A percentile compares a stretch with the other conserved stretches of the same genome.
phyloP scores from a whole-genome alignment of 1,139 yeast species.

The Debaryomyces singareniensis region DNA sequence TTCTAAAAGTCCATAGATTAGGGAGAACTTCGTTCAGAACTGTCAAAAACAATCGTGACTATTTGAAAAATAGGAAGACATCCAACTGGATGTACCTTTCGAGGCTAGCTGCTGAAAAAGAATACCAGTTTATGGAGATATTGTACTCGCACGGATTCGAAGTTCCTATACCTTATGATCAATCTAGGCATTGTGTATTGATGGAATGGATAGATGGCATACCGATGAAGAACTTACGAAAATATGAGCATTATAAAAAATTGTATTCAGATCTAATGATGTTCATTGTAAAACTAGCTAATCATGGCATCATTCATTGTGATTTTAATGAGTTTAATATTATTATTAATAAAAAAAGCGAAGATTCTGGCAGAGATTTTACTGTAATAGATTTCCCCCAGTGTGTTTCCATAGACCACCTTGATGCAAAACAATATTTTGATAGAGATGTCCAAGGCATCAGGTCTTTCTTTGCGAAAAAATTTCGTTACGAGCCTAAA shows the following conservation, averaged over 20 bases:
- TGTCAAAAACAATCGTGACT: constrained; percentile 90
- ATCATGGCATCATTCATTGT: constrained; percentile 90
- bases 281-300: constrained; percentile 77
- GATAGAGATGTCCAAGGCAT: constrained; percentile 91
- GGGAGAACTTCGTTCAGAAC: constrained; percentile 93
- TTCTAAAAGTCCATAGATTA: constrained; percentile 82
- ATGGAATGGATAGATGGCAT: constrained; percentile 89
- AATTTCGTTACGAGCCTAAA: constrained; percentile 66
- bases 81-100: constrained; percentile 92
- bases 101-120: constrained; percentile 85
- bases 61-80: constrained; percentile 60
- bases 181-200: constrained; percentile 84
- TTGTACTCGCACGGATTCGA: constrained; percentile 68
- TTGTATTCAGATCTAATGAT: constrained; percentile 82
- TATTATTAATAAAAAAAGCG: constrained; percentile 57
- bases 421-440: constrained; percentile 81
- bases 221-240: constrained; percentile 79
- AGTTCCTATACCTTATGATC: constrained; percentile 86
- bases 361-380: constrained; percentile 42
- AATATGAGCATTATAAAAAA: constrained; percentile 60
- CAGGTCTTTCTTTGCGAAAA: constrained; percentile 71
- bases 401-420: constrained; percentile 88
- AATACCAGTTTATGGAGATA: constrained; percentile 78
- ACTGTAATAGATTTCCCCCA: constrained; percentile 98
- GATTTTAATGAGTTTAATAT: constrained; percentile 96